phyloP scores from a whole-genome alignment of 2,329 filamentous ascomycete species.

The Pyricularia sp. region DNA sequence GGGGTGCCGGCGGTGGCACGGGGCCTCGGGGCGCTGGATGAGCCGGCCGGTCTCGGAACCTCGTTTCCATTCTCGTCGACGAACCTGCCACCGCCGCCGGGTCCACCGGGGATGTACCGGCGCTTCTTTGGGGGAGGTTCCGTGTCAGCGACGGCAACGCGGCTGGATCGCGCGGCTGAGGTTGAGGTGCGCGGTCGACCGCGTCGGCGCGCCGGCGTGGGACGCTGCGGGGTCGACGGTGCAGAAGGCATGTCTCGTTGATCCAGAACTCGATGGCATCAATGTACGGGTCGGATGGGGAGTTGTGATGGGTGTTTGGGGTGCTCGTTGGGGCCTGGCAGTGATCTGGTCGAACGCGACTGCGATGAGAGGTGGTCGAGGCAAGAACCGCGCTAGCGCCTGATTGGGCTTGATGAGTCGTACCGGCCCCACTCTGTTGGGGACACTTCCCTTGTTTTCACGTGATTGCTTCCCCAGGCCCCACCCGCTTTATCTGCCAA shows the following conservation, averaged over 20 bases:
- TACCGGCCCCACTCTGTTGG: not conserved
- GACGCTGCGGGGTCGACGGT: slow-evolving; percentile 25
- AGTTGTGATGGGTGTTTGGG: not conserved
- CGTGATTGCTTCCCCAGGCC: not conserved
- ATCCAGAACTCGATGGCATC: not conserved
- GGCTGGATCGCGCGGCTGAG: slow-evolving; percentile 20
- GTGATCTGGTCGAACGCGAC: not conserved
- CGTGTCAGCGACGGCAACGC: slow-evolving; percentile 24
- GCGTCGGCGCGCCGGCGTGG: slow-evolving; percentile 29
- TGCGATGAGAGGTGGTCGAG: not conserved
- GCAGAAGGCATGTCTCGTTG: slow-evolving; percentile 16
- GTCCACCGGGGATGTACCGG: slow-evolving; percentile 74
- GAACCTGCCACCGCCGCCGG: slow-evolving; percentile 75
- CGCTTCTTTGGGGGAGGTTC: slow-evolving; percentile 58
- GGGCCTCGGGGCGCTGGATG: slow-evolving; percentile 38
- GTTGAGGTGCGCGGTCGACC: slow-evolving; percentile 26
- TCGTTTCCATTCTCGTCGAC: slow-evolving; percentile 58
- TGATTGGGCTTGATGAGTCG: not conserved
- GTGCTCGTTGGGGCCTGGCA: not conserved
- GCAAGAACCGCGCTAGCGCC: not conserved
- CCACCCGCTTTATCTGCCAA: not conserved
- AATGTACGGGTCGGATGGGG: not conserved
- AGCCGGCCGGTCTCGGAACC: slow-evolving; percentile 29
- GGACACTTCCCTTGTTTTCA: not conserved
- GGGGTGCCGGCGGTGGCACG: slow-evolving; percentile 24